These are phyloP conservation scores for Helminthosporium solani DNA, from an alignment of 2,329 filamentous ascomycete species.

Conservation along the genomic window DNA sequence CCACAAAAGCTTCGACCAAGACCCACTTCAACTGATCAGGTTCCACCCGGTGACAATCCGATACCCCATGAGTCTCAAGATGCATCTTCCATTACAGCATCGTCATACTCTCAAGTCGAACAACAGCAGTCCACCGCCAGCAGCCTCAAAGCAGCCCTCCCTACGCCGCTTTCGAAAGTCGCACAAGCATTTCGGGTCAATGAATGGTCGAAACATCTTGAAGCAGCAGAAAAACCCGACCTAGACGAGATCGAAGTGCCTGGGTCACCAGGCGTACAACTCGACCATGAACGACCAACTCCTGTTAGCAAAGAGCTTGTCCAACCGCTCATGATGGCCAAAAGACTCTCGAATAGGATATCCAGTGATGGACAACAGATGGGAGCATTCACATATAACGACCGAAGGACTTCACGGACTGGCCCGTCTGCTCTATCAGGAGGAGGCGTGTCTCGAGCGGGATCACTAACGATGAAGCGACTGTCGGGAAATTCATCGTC, in stretches of 20 bases:
- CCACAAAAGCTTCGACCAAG: constrained; percentile 9
- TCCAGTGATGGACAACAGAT: constrained; percentile 26
- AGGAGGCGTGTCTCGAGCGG: constrained; percentile 22
- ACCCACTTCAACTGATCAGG: constrained; percentile 22
- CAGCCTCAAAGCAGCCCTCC: constrained; percentile 58
- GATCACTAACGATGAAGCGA: constrained; percentile 30
- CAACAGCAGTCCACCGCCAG: constrained; percentile 45
- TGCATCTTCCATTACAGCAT: constrained; percentile 1
- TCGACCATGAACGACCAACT: constrained; percentile 55
- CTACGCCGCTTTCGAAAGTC: constrained; percentile 71
- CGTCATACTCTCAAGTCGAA: constrained; percentile 28
- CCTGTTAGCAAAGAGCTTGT: constrained; percentile 46
- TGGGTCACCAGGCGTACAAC: constrained; percentile 45
- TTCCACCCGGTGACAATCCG: constrained; percentile 17
- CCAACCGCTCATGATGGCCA: constrained; percentile 18
- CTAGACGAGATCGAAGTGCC: constrained; percentile 59
- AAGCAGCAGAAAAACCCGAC: constrained; percentile 71
- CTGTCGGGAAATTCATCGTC: constrained; percentile 27
- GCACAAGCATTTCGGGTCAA: constrained; percentile 85
- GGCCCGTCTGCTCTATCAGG: constrained; percentile 17
- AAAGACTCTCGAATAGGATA: constrained; percentile 24
- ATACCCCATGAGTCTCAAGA: constrained; percentile 8
- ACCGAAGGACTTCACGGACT: constrained; percentile 25
- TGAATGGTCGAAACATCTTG: constrained; percentile 92
- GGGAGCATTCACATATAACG: constrained; percentile 21